Evolutionary conservation across 1,284 basidiomycete species (phyloP).

Genomic region (Calocybe gambosa): DNA sequence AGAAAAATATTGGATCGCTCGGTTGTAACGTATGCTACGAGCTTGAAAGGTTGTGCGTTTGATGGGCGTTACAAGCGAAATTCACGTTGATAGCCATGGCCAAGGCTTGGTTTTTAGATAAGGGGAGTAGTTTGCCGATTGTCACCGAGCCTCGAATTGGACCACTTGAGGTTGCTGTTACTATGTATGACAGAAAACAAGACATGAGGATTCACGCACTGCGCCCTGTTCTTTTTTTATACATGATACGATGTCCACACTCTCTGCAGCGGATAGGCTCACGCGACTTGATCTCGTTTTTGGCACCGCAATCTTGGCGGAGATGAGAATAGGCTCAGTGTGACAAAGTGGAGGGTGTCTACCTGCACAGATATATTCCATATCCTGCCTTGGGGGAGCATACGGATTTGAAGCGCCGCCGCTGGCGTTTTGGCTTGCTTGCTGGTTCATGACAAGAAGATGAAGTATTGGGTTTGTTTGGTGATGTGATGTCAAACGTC

Average conservation of each 20-base stretch:
- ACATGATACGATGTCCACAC: slow-evolving; percentile 98
- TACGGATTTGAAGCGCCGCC: not conserved
- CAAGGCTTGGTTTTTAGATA: not conserved
- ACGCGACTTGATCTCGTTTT: slow-evolving; percentile 88
- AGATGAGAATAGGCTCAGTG: slow-evolving; percentile 5
- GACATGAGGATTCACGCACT: slow-evolving; percentile 56
- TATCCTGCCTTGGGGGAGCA: slow-evolving; percentile 43
- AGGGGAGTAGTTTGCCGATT: not conserved
- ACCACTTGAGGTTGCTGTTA: slow-evolving; percentile 51
- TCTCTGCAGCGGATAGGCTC: slow-evolving; percentile 96
- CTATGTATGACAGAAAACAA: not conserved
- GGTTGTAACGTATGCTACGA: too few species aligned
- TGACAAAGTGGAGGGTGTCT: slow-evolving; percentile 5
- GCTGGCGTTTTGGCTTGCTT: slow-evolving; percentile 20
- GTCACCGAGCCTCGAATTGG: slow-evolving; percentile 80
- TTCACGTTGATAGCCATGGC: too few species aligned
- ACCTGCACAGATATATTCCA: slow-evolving; percentile 95
- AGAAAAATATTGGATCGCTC: too few species aligned
- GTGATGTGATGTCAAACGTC: too few species aligned
- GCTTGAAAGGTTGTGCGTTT: too few species aligned
- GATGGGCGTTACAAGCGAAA: too few species aligned
- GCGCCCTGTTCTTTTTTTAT: slow-evolving; percentile 94
- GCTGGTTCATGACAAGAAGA: slow-evolving; percentile 37
- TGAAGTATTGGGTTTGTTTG: slow-evolving; percentile 16
- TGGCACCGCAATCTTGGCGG: slow-evolving; percentile 81